A percentile compares a stretch with the other conserved stretches of the same genome.
These are phyloP conservation scores for Xanthoceras sorbifolium DNA, from an alignment of 345 rosid genomes.

Conservation along the genomic window DNA sequence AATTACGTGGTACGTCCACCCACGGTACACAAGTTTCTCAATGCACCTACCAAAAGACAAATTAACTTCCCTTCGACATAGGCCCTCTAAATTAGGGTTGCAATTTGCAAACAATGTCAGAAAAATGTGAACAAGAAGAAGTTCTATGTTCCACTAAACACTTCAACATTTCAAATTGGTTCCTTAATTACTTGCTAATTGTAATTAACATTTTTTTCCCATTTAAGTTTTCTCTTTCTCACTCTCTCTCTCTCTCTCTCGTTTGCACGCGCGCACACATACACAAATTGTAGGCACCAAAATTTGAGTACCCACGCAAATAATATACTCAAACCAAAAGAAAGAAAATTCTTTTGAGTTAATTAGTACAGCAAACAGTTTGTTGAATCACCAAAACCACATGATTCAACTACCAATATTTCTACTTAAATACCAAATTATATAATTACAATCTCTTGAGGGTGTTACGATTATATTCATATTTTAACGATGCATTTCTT, in stretches of 20 bases:
- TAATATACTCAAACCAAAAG: conserved; percentile 10
- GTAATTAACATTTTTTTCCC: not conserved
- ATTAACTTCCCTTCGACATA: conserved; percentile 2
- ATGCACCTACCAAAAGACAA: too few species aligned
- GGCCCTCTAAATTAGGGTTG: conserved; percentile 17
- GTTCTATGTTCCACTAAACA: conserved; percentile 1
- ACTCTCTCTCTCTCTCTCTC: too few species aligned
- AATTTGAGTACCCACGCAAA: conserved; percentile 25
- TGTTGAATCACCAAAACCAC: conserved; percentile 47
- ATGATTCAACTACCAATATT: conserved; percentile 47
- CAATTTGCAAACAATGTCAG: not conserved
- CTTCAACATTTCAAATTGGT: not conserved
- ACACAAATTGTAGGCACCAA: not conserved
- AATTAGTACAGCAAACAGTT: conserved; percentile 21
- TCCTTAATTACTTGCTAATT: not conserved
- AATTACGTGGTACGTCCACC: too few species aligned
- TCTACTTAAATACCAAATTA: not conserved
- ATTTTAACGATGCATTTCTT: not conserved
- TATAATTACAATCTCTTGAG: not conserved
- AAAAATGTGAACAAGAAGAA: not conserved
- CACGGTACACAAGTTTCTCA: not conserved
- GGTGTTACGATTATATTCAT: not conserved
- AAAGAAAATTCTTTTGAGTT: conserved; percentile 16
- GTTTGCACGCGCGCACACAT: too few species aligned
- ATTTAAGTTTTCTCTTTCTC: not conserved